These are phyloP conservation scores for Prunus persica DNA, from an alignment of 306 rosid species.

Conservation along the genomic window DNA sequence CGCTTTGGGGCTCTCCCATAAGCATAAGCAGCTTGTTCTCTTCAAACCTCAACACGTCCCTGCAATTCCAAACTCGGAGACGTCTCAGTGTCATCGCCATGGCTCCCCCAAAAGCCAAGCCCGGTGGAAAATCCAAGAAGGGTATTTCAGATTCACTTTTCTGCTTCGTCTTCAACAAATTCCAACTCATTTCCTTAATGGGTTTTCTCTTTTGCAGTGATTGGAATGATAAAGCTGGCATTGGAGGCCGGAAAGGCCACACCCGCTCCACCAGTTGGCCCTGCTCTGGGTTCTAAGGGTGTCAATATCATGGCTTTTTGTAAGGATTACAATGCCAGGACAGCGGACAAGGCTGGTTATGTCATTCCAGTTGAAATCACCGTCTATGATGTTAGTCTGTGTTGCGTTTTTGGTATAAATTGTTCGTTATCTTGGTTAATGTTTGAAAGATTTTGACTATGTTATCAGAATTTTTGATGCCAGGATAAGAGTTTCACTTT, in stretches of 20 bases:
- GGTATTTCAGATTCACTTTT: conserved; percentile 34
- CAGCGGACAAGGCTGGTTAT: conserved; percentile 93
- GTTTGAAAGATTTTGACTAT: background rate
- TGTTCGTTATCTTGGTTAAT: background rate
- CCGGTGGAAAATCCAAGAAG: conserved; percentile 86
- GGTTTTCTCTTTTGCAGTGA: conserved; percentile 41
- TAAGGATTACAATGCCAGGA: conserved; percentile 93
- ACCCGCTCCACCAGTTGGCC: conserved; percentile 99
- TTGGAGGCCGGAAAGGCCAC: conserved; percentile 99
- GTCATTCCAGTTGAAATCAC: conserved; percentile 97
- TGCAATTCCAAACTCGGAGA: conserved; percentile 28
- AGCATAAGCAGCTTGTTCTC: conserved; percentile 33
- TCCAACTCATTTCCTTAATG: background rate
- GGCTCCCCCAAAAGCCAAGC: conserved; percentile 97
- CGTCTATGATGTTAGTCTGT: conserved; percentile 69
- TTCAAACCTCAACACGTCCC: conserved; percentile 30
- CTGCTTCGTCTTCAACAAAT: background rate
- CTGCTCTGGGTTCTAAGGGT: conserved; percentile 97
- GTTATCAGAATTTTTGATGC: background rate
- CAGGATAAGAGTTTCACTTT: conserved; percentile 98
- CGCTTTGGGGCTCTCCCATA: conserved; percentile 44
- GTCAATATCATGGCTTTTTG: conserved; percentile 98
- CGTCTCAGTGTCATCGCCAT: conserved; percentile 66
- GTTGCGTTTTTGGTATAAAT: background rate
- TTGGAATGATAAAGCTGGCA: conserved; percentile 88